phyloP scores from a whole-genome alignment of 179 eudicot genomes.

The Gypsophila paniculata region DNA sequence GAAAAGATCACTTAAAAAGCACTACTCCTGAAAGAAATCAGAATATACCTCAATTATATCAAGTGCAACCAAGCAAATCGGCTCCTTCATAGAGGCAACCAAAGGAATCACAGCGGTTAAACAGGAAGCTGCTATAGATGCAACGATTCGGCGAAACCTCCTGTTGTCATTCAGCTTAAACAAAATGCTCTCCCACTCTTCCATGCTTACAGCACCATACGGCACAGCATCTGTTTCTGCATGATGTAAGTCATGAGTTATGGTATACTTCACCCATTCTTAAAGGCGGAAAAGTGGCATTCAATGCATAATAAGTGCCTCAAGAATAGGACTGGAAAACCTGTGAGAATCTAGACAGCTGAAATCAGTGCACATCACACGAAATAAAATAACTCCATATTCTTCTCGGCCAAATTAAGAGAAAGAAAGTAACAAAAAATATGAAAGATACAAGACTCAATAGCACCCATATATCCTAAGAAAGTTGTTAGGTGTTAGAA shows the following conservation, averaged over 20 bases:
- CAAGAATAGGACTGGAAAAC: neutral
- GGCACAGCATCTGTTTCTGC: constrained; percentile 27
- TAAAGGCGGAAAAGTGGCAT: neutral
- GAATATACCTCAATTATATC: constrained; percentile 67
- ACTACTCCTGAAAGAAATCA: neutral
- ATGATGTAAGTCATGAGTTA: constrained; percentile 8
- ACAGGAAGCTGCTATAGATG: constrained; percentile 81
- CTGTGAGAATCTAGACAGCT: neutral
- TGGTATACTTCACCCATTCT: neutral
- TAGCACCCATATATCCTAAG: too few relatives aligned
- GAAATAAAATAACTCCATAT: neutral
- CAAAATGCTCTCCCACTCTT: constrained; percentile 69
- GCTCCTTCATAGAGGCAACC: constrained; percentile 61
- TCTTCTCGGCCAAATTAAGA: neutral
- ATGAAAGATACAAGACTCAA: too few relatives aligned
- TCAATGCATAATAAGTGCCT: neutral
- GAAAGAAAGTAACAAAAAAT: neutral
- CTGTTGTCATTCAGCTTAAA: constrained; percentile 64
- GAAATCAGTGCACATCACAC: neutral
- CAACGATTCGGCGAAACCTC: constrained; percentile 75
- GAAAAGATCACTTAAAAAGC: neutral
- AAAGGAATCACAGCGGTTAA: constrained; percentile 68
- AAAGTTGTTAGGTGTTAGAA: too few relatives aligned
- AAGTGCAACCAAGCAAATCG: constrained; percentile 60
- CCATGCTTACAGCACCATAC: constrained; percentile 32